These are phyloP conservation scores for Macrotyloma uniflorum DNA, from an alignment of 306 rosid genomes.

Conservation along the genomic window DNA sequence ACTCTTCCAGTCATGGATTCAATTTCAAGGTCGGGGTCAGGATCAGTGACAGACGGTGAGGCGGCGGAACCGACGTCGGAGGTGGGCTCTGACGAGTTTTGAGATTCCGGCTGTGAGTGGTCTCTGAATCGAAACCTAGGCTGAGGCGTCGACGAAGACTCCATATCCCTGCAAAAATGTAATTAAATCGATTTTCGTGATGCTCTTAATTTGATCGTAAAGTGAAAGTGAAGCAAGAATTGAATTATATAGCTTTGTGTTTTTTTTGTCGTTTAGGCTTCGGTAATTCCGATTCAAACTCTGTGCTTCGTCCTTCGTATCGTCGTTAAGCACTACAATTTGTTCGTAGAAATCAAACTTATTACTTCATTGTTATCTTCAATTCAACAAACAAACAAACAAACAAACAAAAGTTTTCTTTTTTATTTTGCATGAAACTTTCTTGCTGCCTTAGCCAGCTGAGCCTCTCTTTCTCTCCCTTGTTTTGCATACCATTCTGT, in stretches of 20 bases:
- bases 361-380: slow-evolving; percentile 28
- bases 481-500: background rate
- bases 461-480: background rate
- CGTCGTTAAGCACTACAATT: background rate
- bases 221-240: background rate
- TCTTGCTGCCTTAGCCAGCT: background rate
- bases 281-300: background rate
- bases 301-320: background rate
- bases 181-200: background rate
- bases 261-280: background rate
- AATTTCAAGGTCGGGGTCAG: slow-evolving; percentile 49
- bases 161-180: slow-evolving; percentile 44
- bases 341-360: background rate
- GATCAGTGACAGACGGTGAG: slow-evolving; percentile 39
- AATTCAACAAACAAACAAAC: too few species aligned
- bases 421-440: background rate
- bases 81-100: slow-evolving; percentile 49
- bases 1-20: slow-evolving; percentile 80
- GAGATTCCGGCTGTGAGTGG: slow-evolving; percentile 51
- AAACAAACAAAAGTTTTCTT: background rate
- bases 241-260: background rate
- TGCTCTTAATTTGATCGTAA: background rate
- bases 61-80: slow-evolving; percentile 50
- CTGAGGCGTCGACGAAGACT: slow-evolving; percentile 50
- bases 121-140: slow-evolving; percentile 68